A percentile compares a stretch with the other conserved stretches of the same genome.
These are phyloP conservation scores for Fraxinus americana DNA, from an alignment of 257 asterid species.

Conservation along the genomic window DNA sequence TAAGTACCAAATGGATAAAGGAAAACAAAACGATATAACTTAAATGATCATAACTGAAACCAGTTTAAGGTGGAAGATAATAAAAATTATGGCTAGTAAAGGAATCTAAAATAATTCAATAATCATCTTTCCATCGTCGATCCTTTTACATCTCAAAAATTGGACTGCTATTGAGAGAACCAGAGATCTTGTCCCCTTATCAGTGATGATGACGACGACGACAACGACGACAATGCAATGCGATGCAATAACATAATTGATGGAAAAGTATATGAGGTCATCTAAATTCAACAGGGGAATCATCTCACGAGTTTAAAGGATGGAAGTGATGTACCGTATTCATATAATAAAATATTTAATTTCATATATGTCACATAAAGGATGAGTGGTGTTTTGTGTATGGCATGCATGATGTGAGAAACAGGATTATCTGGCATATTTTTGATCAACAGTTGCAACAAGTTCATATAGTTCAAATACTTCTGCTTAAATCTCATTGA, in stretches of 20 bases:
- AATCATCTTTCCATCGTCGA: background rate
- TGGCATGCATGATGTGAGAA: constrained; percentile 13
- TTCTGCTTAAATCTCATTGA: too few relatives aligned
- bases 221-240: background rate
- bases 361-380: background rate
- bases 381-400: background rate
- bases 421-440: constrained; percentile 2
- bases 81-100: background rate
- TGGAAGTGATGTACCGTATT: background rate
- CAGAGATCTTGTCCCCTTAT: background rate
- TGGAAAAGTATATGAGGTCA: background rate
- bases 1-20: background rate
- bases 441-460: background rate
- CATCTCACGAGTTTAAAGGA: background rate
- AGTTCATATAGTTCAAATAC: background rate
- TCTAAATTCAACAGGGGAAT: background rate
- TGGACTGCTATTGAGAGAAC: background rate
- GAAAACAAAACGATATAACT: background rate
- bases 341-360: background rate
- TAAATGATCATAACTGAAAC: background rate
- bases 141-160: background rate
- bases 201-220: background rate
- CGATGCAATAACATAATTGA: too few relatives aligned
- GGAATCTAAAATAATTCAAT: background rate
- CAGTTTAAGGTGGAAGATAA: background rate